These are phyloP conservation scores for Fusarium transvaalense DNA, from an alignment of 2,329 filamentous ascomycete species.

Conservation along the genomic window DNA sequence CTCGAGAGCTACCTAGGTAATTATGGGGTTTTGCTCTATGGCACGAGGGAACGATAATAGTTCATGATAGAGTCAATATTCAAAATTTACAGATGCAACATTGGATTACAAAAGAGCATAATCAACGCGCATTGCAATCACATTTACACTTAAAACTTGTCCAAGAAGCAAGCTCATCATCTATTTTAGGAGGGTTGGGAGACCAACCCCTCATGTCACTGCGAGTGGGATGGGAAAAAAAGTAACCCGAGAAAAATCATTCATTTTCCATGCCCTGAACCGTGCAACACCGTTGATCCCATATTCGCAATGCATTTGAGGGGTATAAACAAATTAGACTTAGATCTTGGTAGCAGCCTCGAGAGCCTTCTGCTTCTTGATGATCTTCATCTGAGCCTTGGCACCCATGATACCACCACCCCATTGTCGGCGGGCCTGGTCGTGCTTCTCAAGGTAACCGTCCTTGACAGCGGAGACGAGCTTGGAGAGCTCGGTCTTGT, in stretches of 20 bases:
- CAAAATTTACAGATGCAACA: too few species aligned
- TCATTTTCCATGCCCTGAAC: slow-evolving; percentile 60
- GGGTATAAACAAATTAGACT: slow-evolving; percentile 56
- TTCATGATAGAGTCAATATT: too few species aligned
- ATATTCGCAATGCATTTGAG: slow-evolving; percentile 56
- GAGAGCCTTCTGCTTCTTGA: slow-evolving; percentile 94
- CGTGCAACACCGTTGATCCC: slow-evolving; percentile 57
- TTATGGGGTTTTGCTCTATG: too few species aligned
- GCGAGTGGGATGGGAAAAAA: slow-evolving; percentile 47
- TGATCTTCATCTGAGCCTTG: slow-evolving; percentile 84
- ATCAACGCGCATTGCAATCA: not conserved
- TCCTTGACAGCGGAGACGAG: slow-evolving; percentile 97
- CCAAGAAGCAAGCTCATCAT: slow-evolving; percentile 49
- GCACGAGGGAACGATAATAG: too few species aligned
- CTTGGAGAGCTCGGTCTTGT: slow-evolving; percentile 98
- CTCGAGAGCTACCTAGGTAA: too few species aligned
- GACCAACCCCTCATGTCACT: slow-evolving; percentile 48
- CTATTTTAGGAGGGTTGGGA: slow-evolving; percentile 55
- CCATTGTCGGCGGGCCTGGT: slow-evolving; percentile 93
- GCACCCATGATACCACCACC: slow-evolving; percentile 99
- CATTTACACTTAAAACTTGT: slow-evolving; percentile 31
- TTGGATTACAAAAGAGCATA: not conserved
- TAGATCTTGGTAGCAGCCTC: slow-evolving; percentile 99
- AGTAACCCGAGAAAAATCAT: slow-evolving; percentile 56
- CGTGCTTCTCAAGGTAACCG: slow-evolving; percentile 95